A percentile compares a stretch with the other conserved stretches of the same genome.
Conservation (phyloP, 1,139 yeast species). For the Nakaseomyces sp. region DNA sequence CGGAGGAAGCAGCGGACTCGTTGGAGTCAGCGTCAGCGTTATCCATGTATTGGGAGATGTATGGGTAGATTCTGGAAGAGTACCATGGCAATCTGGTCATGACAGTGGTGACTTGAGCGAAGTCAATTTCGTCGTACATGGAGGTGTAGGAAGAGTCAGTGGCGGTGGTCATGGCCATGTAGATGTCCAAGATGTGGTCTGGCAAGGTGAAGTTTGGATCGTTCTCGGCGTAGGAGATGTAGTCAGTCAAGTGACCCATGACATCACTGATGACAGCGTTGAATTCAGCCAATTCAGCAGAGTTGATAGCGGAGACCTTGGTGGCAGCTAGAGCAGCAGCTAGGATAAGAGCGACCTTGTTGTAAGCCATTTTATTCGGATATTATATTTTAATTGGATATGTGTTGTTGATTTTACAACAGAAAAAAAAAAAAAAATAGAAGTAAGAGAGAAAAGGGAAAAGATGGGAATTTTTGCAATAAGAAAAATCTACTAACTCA, state of each 20-base stretch:
- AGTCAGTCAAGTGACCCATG: slow-evolving; percentile 15
- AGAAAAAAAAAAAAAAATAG: slow-evolving; percentile 1
- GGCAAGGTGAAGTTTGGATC: slow-evolving; percentile 25
- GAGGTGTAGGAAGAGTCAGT: slow-evolving; percentile 30
- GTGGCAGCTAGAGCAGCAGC: slow-evolving; percentile 14
- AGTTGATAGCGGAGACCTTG: slow-evolving; percentile 10
- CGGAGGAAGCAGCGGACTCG: not conserved
- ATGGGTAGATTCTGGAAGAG: slow-evolving; percentile 24
- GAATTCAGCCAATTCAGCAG: slow-evolving; percentile 17
- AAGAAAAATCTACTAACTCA: no score
- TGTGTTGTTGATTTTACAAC: no score
- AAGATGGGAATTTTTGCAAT: no score
- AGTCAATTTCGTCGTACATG: slow-evolving; percentile 12
- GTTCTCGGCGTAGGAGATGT: slow-evolving; percentile 18
- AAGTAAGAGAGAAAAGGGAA: not conserved
- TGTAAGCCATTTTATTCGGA: slow-evolving; percentile 10
- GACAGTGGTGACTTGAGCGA: slow-evolving; percentile 26
- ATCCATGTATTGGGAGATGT: slow-evolving; percentile 31
- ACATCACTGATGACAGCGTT: slow-evolving; percentile 19
- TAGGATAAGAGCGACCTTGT: slow-evolving; percentile 14
- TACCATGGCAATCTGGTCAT: slow-evolving; percentile 37
- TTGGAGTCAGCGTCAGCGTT: slow-evolving; percentile 19
- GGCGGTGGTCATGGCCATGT: slow-evolving; percentile 33
- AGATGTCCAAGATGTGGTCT: slow-evolving; percentile 31
- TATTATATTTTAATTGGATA: no score